These are phyloP conservation scores for Coemansia javaensis DNA, from an alignment of 192 early-diverging fungal genomes.

Conservation along the genomic window DNA sequence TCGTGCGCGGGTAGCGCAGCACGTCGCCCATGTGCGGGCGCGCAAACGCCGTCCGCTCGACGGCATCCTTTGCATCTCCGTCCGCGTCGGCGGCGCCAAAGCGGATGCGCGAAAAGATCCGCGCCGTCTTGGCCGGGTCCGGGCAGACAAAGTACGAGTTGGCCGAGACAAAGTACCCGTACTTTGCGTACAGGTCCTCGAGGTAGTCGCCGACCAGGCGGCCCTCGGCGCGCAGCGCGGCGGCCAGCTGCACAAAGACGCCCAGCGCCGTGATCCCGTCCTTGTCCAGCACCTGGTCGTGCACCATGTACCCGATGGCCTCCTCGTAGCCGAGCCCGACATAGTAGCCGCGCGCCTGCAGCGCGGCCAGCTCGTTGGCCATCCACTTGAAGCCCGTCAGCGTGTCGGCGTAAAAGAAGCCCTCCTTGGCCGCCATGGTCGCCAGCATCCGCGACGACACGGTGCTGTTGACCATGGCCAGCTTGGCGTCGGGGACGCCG, in stretches of 20 bases:
- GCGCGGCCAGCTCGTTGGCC: constrained; percentile 70
- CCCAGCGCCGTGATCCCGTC: constrained; percentile 86
- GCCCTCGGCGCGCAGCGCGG: constrained; percentile 61
- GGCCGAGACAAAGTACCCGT: constrained; percentile 78
- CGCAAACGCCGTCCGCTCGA: constrained; percentile 18
- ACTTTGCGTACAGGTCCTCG: constrained; percentile 67
- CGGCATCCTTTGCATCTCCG: background rate
- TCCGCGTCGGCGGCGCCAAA: constrained; percentile 53
- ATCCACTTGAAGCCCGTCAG: constrained; percentile 97
- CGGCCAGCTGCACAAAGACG: constrained; percentile 71
- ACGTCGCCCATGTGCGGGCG: constrained; percentile 19
- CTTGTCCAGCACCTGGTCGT: constrained; percentile 79
- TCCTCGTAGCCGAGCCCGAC: constrained; percentile 89
- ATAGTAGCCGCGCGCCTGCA: constrained; percentile 61
- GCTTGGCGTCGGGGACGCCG: constrained; percentile 51
- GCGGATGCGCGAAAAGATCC: constrained; percentile 78
- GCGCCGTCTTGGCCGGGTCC: constrained; percentile 61
- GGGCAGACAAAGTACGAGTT: constrained; percentile 88
- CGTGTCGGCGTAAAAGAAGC: constrained; percentile 83
- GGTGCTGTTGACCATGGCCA: constrained; percentile 80
- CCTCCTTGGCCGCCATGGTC: constrained; percentile 66
- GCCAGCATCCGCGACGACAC: constrained; percentile 84
- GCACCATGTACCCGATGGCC: constrained; percentile 86
- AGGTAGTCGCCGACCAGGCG: constrained; percentile 62
- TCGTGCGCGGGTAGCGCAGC: constrained; percentile 65